Evolutionary conservation across 495 filamentous ascomycete species (phyloP).

Genomic region (Chaetomium tenue): DNA sequence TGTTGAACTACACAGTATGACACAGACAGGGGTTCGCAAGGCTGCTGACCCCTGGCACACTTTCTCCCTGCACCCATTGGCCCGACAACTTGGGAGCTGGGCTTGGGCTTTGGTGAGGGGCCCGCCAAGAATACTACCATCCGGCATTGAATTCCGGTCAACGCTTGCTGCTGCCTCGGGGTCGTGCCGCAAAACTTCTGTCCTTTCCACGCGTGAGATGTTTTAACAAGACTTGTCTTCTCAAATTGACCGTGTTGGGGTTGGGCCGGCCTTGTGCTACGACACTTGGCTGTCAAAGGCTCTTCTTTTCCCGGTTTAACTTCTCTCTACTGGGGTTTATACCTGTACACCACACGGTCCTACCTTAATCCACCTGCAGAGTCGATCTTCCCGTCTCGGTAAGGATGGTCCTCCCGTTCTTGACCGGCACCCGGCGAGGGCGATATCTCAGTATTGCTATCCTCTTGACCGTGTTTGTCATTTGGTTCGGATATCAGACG

Average conservation of each 20-base stretch:
- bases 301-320: not conserved
- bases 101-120: not conserved
- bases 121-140: not conserved
- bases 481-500: slow-evolving; percentile 26
- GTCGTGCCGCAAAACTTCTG: not conserved
- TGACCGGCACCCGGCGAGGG: slow-evolving; percentile 22
- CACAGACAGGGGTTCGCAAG: not conserved
- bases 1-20: too few relatives aligned
- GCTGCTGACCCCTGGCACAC: not conserved
- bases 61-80: not conserved
- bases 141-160: slow-evolving; percentile 3
- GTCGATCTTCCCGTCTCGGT: not conserved
- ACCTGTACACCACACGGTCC: too few relatives aligned
- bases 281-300: not conserved
- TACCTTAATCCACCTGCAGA: too few relatives aligned
- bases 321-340: not conserved
- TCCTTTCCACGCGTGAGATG: not conserved
- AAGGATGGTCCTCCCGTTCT: slow-evolving; percentile 21
- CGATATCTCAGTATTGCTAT: slow-evolving; percentile 22
- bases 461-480: slow-evolving; percentile 22
- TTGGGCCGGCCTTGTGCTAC: slow-evolving; percentile 1
- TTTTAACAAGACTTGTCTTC: not conserved
- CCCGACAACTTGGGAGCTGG: not conserved
- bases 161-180: not conserved
- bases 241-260: not conserved